Base-by-base conservation (phyloP, 768 basidiomycete species). In the Tricholoma hemisulphureum region DNA sequence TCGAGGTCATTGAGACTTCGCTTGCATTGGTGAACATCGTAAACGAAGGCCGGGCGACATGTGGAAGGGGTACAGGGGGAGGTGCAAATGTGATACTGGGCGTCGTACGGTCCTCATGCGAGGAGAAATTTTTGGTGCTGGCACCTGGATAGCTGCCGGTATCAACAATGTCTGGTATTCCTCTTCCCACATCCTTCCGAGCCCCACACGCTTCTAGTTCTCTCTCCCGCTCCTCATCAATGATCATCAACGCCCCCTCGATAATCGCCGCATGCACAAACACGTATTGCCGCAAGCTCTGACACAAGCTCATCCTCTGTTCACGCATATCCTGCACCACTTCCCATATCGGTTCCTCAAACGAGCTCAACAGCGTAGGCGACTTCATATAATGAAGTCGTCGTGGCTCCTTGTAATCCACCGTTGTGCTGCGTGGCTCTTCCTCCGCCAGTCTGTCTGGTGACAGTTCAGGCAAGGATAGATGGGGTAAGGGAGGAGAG, bases 271-370 rank as follows among this genome's bases (percentile, higher is more conserved):
- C 85, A 69, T 97, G 92, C 34, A 94, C 91, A 72, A 95, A 98
- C 18, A 95, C 88, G 67, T 95, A 98, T 74, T 98, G 96, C 57
- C 95, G 78, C 67, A 95, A 74, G 70, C 91, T 96, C 77, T 96
- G 95, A 68, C 95, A 96, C 60, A 97, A 73, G 66, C 92, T 94
- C 96, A 98, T 98, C 54, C 96, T 80, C 74, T 98, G 95, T 71
- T 95, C 88, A 45, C 96, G 82, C 88, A 98, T 93, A 68, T 95
- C 92, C 72, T 95, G 93, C 51, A 98, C 78, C 1, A 97, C 82
- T 55, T 85, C 81, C 69, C 81, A 85, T 37, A 97, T 83, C 3
- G 96, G 96, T 48, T 93, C 88, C 29, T 81, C 79, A 60, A 88
- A 85, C 32, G 78, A 76, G 43, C 84, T 85, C 58, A 92, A 72